Evolutionary conservation across 2,329 filamentous ascomycete genomes (phyloP), one percentile per base, ranked within the genome.

Genomic region (Exserohilum turcica): DNA sequence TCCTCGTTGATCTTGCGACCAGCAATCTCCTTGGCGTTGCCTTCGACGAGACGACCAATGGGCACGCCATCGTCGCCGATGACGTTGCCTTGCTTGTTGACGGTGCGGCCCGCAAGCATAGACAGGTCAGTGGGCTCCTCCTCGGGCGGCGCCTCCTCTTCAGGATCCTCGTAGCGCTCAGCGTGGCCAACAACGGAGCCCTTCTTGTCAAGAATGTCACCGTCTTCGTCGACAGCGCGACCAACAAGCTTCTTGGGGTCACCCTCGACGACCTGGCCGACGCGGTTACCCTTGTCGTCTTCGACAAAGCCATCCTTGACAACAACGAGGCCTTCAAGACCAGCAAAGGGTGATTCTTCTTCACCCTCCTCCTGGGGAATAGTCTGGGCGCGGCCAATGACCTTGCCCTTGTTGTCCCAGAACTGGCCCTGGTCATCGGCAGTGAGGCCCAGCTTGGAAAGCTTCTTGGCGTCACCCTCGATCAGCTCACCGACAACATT

Each of bases 1-100:
- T 89, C 77, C 72, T 86, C 88, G 70, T 91, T 86, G 65, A 86
- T 86, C 82, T 88, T 87, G 65, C 84, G 85, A 24, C 88, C 88
- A 8, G 85, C 75, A 36, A 91, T 81, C 48, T 82, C 80, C 72
- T 84, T 83, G 31, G 83, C 67, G 55, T 87, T 84, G 12, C 88
- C 88, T 67, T 90, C 86, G 16, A 90, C 73, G 1, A 91, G 81
- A 33, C 85, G 84, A 31, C 85, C 88, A 56, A 84, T 72, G n/a
- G 79, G 78, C 4, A 80, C 76, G 36, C 78, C 78, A 52, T 80
- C 77, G 40, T 79, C 76, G 38, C 77, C 78, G 57, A 82, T 80
- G 61, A 82, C 77, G 27, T 79, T 75, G 51, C 79, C 79, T 46
- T 77, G 72, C 72, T 81, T 81, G 71, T 81, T 82, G 66, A 80